Evolutionary conservation across 2,329 filamentous ascomycete genomes (phyloP).

Genomic region (Stenocarpella maydis): DNA sequence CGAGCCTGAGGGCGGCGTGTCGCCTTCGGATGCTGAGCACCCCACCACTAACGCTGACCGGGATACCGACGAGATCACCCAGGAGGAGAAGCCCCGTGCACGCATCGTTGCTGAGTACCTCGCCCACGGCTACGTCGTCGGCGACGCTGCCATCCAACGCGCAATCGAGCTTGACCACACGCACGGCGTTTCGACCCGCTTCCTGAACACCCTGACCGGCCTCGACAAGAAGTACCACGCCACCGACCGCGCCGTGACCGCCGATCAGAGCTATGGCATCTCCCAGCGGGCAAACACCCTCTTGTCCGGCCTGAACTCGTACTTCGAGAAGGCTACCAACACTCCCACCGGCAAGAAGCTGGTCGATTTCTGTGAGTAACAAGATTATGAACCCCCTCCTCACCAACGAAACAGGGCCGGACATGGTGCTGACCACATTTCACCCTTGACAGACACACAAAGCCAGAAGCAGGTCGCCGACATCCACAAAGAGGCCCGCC

Average conservation of each 20-base stretch:
- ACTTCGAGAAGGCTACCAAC: conserved; percentile 92
- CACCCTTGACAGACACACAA: conserved; percentile 63
- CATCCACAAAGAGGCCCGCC: conserved; percentile 89
- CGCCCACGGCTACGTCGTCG: conserved; percentile 90
- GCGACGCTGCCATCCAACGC: conserved; percentile 75
- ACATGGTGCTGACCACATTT: conserved; percentile 13
- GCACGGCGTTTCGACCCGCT: conserved; percentile 84
- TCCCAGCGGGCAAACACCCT: conserved; percentile 73
- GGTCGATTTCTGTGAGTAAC: conserved; percentile 73
- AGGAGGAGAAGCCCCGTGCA: conserved; percentile 95
- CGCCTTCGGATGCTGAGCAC: conserved; percentile 65
- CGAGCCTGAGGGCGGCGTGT: conserved; percentile 71
- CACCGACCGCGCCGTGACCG: conserved; percentile 81
- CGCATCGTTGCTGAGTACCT: conserved; percentile 97
- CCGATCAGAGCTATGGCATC: conserved; percentile 87
- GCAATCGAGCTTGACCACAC: conserved; percentile 89
- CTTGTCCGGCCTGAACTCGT: conserved; percentile 75
- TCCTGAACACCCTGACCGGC: conserved; percentile 77
- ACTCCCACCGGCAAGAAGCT: conserved; percentile 91
- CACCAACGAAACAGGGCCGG: neutral
- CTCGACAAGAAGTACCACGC: conserved; percentile 90
- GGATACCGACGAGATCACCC: conserved; percentile 76
- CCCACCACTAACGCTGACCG: conserved; percentile 63
- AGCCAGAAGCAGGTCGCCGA: conserved; percentile 90
- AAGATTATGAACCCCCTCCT: too few relatives aligned